Percentiles rank a stretch among this genome's conserved stretches.
phyloP scores from a whole-genome alignment of 148 eudicot species.

The Rhododendron williamsianum region DNA sequence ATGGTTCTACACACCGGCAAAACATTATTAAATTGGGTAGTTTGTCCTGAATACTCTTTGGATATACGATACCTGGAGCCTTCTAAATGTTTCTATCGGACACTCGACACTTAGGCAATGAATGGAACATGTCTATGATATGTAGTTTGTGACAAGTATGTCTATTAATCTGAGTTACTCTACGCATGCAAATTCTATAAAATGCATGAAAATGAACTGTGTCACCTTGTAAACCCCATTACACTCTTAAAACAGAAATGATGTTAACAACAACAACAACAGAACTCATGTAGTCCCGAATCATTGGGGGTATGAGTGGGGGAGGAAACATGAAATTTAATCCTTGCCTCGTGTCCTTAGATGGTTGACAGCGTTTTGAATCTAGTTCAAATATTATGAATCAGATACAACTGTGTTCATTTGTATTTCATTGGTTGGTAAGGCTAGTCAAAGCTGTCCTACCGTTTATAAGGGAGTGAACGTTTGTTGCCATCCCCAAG shows the following conservation, averaged over 20 bases:
- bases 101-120: background rate
- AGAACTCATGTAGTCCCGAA: too few species aligned
- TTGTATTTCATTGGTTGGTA: background rate
- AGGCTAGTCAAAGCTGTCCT: constrained; percentile 1
- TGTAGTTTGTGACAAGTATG: background rate
- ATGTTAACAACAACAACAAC: too few species aligned
- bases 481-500: background rate
- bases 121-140: background rate
- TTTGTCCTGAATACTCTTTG: background rate
- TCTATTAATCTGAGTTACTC: background rate
- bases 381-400: background rate
- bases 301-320: too few species aligned
- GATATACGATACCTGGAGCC: background rate
- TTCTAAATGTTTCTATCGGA: background rate
- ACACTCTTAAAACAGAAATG: background rate
- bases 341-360: background rate
- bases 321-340: background rate
- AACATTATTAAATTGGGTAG: background rate
- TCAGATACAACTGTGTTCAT: background rate
- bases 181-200: background rate
- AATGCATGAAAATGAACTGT: background rate
- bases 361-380: background rate
- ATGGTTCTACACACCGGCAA: background rate
- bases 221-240: background rate
- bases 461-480: background rate